phyloP scores from a whole-genome alignment of 228 moss, liverwort and hornwort species.

The Sphagnum fallax region DNA sequence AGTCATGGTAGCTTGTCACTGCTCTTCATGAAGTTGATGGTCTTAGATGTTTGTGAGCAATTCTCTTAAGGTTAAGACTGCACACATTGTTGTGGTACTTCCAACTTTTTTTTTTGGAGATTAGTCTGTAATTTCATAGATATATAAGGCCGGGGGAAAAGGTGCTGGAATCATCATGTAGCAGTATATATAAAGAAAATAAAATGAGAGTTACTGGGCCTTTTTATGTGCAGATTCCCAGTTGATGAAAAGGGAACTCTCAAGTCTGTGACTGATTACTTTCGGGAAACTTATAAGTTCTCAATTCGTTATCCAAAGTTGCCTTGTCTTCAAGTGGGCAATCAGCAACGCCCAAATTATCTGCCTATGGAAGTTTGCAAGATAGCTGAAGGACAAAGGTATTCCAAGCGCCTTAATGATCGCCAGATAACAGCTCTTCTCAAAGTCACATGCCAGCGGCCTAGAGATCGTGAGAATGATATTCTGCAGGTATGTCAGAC shows the following conservation, averaged over 20 bases:
- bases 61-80: too few relatives aligned
- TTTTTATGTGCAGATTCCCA: slow-evolving; percentile 55
- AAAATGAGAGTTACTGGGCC: neutral
- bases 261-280: slow-evolving; percentile 93
- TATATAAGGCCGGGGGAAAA: too few relatives aligned
- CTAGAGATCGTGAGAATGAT: slow-evolving; percentile 69
- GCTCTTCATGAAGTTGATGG: neutral
- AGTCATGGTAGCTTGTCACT: too few relatives aligned
- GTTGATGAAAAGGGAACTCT: slow-evolving; percentile 88
- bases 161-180: too few relatives aligned
- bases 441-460: slow-evolving; percentile 89
- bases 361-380: slow-evolving; percentile 98
- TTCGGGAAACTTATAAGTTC: slow-evolving; percentile 83
- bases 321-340: slow-evolving; percentile 93
- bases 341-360: slow-evolving; percentile 79
- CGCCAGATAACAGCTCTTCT: slow-evolving; percentile 83
- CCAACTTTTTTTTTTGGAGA: too few relatives aligned
- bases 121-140: too few relatives aligned
- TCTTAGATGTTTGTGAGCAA: neutral
- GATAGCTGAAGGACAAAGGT: slow-evolving; percentile 90
- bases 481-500: slow-evolving; percentile 29
- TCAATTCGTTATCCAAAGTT: slow-evolving; percentile 60
- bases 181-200: too few relatives aligned
- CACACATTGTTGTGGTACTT: too few relatives aligned
- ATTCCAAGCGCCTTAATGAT: slow-evolving; percentile 83